These are phyloP conservation scores for Entomophthora muscae DNA, from an alignment of 371 early-diverging fungal genomes.

Conservation along the genomic window DNA sequence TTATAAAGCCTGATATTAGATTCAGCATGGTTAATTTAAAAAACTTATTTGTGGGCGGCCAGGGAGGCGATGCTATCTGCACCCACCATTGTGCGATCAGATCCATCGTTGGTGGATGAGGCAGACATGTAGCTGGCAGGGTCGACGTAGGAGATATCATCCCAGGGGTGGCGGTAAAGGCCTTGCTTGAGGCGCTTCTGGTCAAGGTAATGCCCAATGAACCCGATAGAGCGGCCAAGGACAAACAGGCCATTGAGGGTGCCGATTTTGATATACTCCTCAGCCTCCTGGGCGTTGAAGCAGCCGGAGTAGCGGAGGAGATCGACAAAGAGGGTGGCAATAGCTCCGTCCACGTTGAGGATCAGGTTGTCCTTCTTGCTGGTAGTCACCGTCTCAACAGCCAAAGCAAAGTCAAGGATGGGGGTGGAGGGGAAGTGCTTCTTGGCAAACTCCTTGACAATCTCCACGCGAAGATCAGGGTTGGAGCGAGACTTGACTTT, in stretches of 20 bases:
- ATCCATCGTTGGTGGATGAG: background rate
- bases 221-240: conserved; percentile 88
- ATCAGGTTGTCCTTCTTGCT: conserved; percentile 96
- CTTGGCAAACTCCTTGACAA: conserved; percentile 84
- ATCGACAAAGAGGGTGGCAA: conserved; percentile 91
- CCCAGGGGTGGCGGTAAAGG: conserved; percentile 93
- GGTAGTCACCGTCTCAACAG: conserved; percentile 89
- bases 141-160: conserved; percentile 86
- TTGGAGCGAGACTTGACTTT: conserved; percentile 97
- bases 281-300: conserved; percentile 84
- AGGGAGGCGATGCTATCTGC: background rate
- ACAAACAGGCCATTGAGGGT: conserved; percentile 93
- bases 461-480: conserved; percentile 89
- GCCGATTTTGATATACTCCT: conserved; percentile 91
- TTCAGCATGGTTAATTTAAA: no score
- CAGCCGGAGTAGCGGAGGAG: conserved; percentile 80
- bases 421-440: conserved; percentile 76
- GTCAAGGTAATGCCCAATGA: conserved; percentile 91
- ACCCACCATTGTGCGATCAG: background rate
- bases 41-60: background rate
- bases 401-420: conserved; percentile 80
- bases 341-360: conserved; percentile 92
- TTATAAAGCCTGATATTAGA: no score
- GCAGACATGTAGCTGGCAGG: conserved; percentile 22
- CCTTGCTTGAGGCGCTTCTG: conserved; percentile 96